A percentile compares a stretch with the other conserved stretches of the same genome.
These are phyloP conservation scores for Lablab purpureus DNA, from an alignment of 306 rosid species.

Conservation along the genomic window DNA sequence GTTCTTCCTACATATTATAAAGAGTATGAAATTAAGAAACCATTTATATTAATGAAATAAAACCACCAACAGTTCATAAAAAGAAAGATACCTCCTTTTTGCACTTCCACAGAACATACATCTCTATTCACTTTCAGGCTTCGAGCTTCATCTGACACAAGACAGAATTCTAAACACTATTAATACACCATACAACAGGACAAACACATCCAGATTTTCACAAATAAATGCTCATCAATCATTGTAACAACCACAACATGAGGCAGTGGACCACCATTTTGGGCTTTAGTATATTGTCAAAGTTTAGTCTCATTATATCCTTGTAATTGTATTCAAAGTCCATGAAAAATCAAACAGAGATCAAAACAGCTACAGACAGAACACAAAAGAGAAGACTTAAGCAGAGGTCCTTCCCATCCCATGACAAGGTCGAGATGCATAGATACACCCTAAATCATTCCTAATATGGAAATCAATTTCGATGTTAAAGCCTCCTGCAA, in stretches of 20 bases:
- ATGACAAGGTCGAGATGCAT: background rate
- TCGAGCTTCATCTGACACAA: slow-evolving; percentile 66
- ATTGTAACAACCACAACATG: slow-evolving; percentile 35
- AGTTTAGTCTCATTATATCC: background rate
- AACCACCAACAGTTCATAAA: slow-evolving; percentile 39
- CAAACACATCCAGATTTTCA: slow-evolving; percentile 14
- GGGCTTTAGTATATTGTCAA: slow-evolving; percentile 25
- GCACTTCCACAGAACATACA: slow-evolving; percentile 65
- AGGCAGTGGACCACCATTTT: slow-evolving; percentile 19
- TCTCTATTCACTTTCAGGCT: slow-evolving; percentile 75
- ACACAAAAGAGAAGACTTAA: background rate
- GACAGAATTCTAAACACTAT: slow-evolving; percentile 43
- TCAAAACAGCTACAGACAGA: background rate
- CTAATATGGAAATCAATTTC: slow-evolving; percentile 1
- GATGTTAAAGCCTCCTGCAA: slow-evolving; percentile 12
- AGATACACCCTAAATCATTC: slow-evolving; percentile 21
- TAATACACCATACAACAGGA: slow-evolving; percentile 26
- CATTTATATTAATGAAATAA: slow-evolving; percentile 37
- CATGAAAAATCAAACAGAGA: slow-evolving; percentile 5
- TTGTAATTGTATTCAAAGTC: slow-evolving; percentile 12
- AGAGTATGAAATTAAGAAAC: slow-evolving; percentile 39
- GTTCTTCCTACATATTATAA: slow-evolving; percentile 68
- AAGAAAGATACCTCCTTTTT: slow-evolving; percentile 71
- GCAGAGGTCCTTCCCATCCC: background rate
- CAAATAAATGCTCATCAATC: slow-evolving; percentile 39